Conservation (phyloP, 306 rosid species). For the Urtica urens region DNA sequence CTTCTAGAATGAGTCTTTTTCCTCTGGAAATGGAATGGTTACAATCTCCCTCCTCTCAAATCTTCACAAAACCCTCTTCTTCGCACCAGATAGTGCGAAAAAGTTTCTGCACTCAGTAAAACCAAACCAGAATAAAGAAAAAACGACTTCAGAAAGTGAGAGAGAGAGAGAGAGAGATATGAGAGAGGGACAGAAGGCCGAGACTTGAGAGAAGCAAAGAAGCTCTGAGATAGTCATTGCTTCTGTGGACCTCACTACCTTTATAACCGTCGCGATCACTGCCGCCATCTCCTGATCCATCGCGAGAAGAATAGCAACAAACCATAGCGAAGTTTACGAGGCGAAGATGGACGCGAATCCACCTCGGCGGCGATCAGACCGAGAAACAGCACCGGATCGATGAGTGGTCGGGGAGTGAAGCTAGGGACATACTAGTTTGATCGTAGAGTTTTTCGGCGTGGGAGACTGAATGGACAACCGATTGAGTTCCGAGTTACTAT, state of each 20-base stretch:
- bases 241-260: conserved; percentile 21
- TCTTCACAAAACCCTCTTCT: conserved; percentile 48
- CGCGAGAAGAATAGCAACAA: conserved; percentile 29
- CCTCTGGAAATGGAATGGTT: conserved; percentile 28
- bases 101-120: conserved; percentile 58
- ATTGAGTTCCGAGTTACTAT: conserved; percentile 8
- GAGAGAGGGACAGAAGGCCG: background rate
- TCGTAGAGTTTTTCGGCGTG: conserved; percentile 24
- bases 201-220: conserved; percentile 80
- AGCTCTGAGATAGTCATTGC: conserved; percentile 61
- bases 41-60: conserved; percentile 18
- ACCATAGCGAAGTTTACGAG: conserved; percentile 18
- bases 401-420: conserved; percentile 9
- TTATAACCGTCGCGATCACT: conserved; percentile 24
- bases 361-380: background rate
- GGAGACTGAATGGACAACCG: conserved; percentile 19
- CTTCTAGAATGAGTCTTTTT: conserved; percentile 7
- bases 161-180: background rate
- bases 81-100: conserved; percentile 59
- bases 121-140: background rate
- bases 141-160: background rate
- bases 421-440: conserved; percentile 27
- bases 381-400: background rate
- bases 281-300: conserved; percentile 27
- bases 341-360: background rate